These are phyloP conservation scores for Ustanciosporium gigantosporum DNA, from an alignment of 1,284 basidiomycete genomes.

Conservation along the genomic window DNA sequence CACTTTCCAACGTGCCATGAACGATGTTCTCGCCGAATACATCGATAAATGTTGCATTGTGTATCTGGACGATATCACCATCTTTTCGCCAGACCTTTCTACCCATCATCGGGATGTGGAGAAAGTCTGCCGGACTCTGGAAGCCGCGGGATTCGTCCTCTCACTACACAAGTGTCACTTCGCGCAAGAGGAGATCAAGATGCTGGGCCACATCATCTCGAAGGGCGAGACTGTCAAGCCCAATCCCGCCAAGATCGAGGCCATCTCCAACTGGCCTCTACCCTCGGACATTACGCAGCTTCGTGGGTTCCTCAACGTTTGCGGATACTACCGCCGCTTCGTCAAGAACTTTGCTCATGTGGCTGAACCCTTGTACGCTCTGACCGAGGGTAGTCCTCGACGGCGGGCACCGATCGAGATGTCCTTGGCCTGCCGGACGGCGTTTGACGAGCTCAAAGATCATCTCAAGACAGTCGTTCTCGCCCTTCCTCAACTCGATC, in stretches of 20 bases:
- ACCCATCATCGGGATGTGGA: not conserved
- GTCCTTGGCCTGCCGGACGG: too few species aligned
- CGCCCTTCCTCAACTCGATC: too few species aligned
- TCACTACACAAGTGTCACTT: not conserved
- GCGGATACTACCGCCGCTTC: not conserved
- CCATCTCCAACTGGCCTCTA: not conserved
- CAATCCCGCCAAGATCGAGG: not conserved
- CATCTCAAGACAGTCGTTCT: too few species aligned
- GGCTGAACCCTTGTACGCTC: not conserved
- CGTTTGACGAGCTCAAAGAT: too few species aligned
- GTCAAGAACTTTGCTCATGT: not conserved
- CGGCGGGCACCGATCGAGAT: too few species aligned
- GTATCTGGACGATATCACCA: not conserved
- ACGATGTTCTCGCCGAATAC: slow-evolving; percentile 1
- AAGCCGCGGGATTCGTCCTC: not conserved
- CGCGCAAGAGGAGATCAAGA: not conserved
- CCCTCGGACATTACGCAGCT: not conserved
- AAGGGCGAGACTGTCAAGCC: not conserved
- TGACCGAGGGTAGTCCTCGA: too few species aligned
- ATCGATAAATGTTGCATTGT: not conserved
- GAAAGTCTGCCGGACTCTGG: not conserved
- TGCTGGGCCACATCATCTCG: not conserved
- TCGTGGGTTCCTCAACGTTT: not conserved
- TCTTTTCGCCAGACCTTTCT: not conserved
- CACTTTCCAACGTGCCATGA: slow-evolving; percentile 4